Base-by-base conservation (phyloP, 1,284 basidiomycete species). In the Cutaneotrichosporon sp. region DNA sequence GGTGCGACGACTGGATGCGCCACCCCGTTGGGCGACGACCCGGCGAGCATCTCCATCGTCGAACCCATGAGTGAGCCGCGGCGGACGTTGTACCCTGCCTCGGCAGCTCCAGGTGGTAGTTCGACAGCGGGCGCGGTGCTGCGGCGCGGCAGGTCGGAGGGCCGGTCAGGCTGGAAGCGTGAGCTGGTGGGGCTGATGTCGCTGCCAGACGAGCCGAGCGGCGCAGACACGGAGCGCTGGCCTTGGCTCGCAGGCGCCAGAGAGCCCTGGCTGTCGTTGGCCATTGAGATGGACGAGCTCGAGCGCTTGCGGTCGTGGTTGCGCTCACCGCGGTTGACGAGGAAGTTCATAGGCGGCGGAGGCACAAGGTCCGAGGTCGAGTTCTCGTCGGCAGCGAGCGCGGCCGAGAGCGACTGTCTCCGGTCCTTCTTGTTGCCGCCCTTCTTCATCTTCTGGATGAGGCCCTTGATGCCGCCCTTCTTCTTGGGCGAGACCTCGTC, bases 341-440 rank as follows among this genome's bases (percentile, higher is more conserved):
- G 84, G 79, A 91, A 92, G 0, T 89, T 90, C 60, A 94, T 75
- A 2, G 90, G 88, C 4, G 92, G 92, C 5, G 92, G 92, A 1
- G 92, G 92, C 2, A 89, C 87, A 38, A 94, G 82, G 64, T 68
- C 47, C 62, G 68, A 18, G 82, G 75, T 71, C 89, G 87, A 66
- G n/a, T 25, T 46, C 20, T 68, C 61, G 38, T 66, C 59, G 14
- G 62, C 51, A 4, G 53, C 24, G 11, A 22, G 24, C 6, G 59
- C 47, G 2, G 52, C 52, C 18, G 84, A 79, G 90, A 92, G 0
- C 89, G 90, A 58, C 93, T 73, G 3, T 89, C 66, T 65, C 16
- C 83, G 74, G 71, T 90, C 87, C 67, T 36, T 60, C 49, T 66
- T 60, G 52, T 59, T 33, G 20, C 67, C 60, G 27, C 56, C 55